A percentile compares a stretch with the other conserved stretches of the same genome.
These are phyloP conservation scores for Zygoascus biomembranicola DNA, from an alignment of 805 yeast species.

Conservation along the genomic window DNA sequence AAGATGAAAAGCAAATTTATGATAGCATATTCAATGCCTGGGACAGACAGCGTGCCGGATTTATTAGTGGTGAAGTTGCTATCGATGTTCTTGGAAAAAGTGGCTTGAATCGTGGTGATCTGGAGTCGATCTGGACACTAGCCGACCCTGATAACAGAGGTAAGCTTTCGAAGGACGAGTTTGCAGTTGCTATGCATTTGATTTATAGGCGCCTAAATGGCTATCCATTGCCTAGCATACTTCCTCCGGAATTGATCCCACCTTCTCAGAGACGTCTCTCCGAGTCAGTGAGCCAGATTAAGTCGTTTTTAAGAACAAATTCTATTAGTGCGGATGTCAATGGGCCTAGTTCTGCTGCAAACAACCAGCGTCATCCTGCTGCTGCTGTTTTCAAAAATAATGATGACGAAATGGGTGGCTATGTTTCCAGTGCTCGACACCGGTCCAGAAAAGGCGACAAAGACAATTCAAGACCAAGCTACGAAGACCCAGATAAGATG, in stretches of 20 bases:
- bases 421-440: slow-evolving; percentile 55
- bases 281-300: slow-evolving; percentile 62
- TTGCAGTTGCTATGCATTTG: slow-evolving; percentile 94
- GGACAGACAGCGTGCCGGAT: slow-evolving; percentile 64
- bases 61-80: slow-evolving; percentile 70
- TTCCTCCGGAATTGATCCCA: slow-evolving; percentile 87
- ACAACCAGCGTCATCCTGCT: slow-evolving; percentile 31
- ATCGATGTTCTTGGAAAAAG: slow-evolving; percentile 84
- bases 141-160: slow-evolving; percentile 80
- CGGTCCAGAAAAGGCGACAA: slow-evolving; percentile 31
- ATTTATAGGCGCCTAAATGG: slow-evolving; percentile 89
- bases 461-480: slow-evolving; percentile 1
- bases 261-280: slow-evolving; percentile 72
- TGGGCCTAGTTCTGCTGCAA: slow-evolving; percentile 24
- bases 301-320: slow-evolving; percentile 47
- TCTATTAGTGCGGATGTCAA: slow-evolving; percentile 18
- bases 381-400: slow-evolving; percentile 59
- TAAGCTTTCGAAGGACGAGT: slow-evolving; percentile 77
- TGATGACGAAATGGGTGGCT: slow-evolving; percentile 56
- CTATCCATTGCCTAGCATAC: slow-evolving; percentile 65
- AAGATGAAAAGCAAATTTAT: slow-evolving; percentile 78
- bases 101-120: slow-evolving; percentile 75
- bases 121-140: slow-evolving; percentile 86
- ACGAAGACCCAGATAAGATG: slow-evolving; percentile 11
- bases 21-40: slow-evolving; percentile 83